Evolutionary conservation across 2,329 filamentous ascomycete species (phyloP).

Genomic region (Scedosporium boydii): DNA sequence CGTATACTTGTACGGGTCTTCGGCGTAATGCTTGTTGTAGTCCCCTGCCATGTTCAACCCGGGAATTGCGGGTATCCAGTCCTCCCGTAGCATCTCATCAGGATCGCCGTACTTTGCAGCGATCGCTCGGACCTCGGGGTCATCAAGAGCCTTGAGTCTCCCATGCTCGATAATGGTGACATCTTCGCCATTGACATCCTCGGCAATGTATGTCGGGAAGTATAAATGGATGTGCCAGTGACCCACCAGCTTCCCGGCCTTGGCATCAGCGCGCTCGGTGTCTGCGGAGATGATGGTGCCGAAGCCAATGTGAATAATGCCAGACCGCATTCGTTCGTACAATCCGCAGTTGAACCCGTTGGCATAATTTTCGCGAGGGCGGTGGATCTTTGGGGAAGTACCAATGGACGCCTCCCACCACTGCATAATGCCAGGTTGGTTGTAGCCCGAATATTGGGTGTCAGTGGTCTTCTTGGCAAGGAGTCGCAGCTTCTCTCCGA

Average conservation of each 20-base stretch:
- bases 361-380: slow-evolving; percentile 2
- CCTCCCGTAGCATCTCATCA: not conserved
- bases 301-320: slow-evolving; percentile 6
- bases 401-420: slow-evolving; percentile 6
- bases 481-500: slow-evolving; percentile 2
- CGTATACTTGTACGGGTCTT: slow-evolving; percentile 4
- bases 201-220: slow-evolving; percentile 4
- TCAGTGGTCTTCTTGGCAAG: not conserved
- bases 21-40: slow-evolving; percentile 3
- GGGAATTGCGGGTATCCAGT: slow-evolving; percentile 4
- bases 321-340: slow-evolving; percentile 1
- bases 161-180: slow-evolving; percentile 4
- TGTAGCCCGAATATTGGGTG: slow-evolving; percentile 3
- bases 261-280: slow-evolving; percentile 2
- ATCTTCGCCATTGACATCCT: slow-evolving; percentile 4
- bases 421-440: slow-evolving; percentile 3
- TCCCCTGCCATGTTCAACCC: slow-evolving; percentile 5
- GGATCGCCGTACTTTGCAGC: slow-evolving; percentile 2
- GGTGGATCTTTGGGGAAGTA: slow-evolving; percentile 4
- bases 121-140: not conserved
- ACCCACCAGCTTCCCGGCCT: slow-evolving; percentile 1
- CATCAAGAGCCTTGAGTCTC: slow-evolving; percentile 2
- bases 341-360: slow-evolving; percentile 4
- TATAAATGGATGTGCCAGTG: slow-evolving; percentile 5
- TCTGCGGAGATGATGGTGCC: slow-evolving; percentile 5